Conservation (phyloP, 2,329 filamentous ascomycete genomes). For the Orbilia blumenaviensis region DNA sequence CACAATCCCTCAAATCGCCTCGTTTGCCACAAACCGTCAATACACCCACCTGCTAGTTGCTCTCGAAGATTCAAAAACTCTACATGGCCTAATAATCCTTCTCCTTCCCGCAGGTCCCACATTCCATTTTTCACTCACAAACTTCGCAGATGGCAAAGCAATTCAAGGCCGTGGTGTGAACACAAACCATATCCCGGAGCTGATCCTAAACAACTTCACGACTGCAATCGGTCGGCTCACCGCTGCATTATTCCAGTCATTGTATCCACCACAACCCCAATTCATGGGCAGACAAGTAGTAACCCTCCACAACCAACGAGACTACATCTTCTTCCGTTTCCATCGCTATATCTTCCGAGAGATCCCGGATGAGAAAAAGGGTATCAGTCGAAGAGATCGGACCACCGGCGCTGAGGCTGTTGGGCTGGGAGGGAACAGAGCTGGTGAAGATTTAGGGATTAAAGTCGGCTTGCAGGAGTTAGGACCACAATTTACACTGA, state of each 20-base stretch:
- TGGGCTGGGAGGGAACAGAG: conserved; percentile 70
- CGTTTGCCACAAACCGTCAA: conserved; percentile 75
- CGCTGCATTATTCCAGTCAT: conserved; percentile 80
- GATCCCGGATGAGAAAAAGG: conserved; percentile 24
- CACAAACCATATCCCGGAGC: conserved; percentile 88
- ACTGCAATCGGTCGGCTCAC: conserved; percentile 89
- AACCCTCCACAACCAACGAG: conserved; percentile 91
- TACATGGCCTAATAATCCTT: conserved; percentile 81
- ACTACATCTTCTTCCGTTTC: conserved; percentile 91
- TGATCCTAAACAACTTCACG: conserved; percentile 92
- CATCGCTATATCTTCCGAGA: conserved; percentile 94
- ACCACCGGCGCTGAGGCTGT: conserved; percentile 72
- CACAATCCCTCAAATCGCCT: conserved; percentile 86
- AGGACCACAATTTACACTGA: conserved; percentile 83
- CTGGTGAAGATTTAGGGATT: conserved; percentile 76
- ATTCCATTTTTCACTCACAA: conserved; percentile 89
- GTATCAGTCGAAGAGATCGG: conserved; percentile 52
- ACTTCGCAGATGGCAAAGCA: conserved; percentile 87
- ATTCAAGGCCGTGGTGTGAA: conserved; percentile 89
- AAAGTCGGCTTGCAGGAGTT: conserved; percentile 89
- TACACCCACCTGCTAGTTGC: conserved; percentile 86
- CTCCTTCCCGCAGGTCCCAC: conserved; percentile 86
- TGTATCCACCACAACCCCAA: conserved; percentile 84
- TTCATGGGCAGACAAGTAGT: conserved; percentile 87
- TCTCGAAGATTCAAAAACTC: conserved; percentile 87